A percentile compares a stretch with the other conserved stretches of the same genome.
Evolutionary conservation across 352 stramenopile genomes (phyloP).

Genomic region (Saprolegnia diclina): DNA sequence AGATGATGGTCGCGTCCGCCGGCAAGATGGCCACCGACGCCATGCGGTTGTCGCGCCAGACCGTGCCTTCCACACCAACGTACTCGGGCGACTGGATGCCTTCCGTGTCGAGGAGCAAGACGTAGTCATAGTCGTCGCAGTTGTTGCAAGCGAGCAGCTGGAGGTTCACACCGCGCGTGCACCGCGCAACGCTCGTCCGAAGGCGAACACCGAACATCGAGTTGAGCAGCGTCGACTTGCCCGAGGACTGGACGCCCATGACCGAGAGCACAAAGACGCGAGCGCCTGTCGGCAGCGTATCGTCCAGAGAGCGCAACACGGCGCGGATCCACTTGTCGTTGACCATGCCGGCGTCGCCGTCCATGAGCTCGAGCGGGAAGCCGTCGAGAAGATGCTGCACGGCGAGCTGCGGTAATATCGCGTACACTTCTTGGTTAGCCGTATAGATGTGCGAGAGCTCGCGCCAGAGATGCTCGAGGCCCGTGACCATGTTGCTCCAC

Average conservation of each 20-base stretch:
- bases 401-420: background rate
- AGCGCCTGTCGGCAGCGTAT: background rate
- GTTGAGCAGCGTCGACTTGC: slow-evolving; percentile 12
- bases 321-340: background rate
- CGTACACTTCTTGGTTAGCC: background rate
- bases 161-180: slow-evolving; percentile 6
- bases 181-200: background rate
- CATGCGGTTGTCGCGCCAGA: slow-evolving; percentile 6
- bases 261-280: slow-evolving; percentile 8
- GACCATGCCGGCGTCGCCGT: background rate
- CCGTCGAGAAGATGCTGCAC: slow-evolving; percentile 1
- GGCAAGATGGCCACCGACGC: background rate
- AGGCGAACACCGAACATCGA: background rate
- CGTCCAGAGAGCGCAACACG: background rate
- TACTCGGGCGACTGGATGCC: slow-evolving; percentile 1
- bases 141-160: background rate
- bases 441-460: slow-evolving; percentile 4
- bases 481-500: background rate
- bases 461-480: slow-evolving; percentile 5
- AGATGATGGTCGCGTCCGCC: background rate
- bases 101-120: slow-evolving; percentile 11
- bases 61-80: background rate
- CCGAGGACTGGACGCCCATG: slow-evolving; percentile 1
- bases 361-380: slow-evolving; percentile 7
- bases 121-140: background rate